phyloP scores from a whole-genome alignment of 257 asterid species.

The Fraxinus excelsior region DNA sequence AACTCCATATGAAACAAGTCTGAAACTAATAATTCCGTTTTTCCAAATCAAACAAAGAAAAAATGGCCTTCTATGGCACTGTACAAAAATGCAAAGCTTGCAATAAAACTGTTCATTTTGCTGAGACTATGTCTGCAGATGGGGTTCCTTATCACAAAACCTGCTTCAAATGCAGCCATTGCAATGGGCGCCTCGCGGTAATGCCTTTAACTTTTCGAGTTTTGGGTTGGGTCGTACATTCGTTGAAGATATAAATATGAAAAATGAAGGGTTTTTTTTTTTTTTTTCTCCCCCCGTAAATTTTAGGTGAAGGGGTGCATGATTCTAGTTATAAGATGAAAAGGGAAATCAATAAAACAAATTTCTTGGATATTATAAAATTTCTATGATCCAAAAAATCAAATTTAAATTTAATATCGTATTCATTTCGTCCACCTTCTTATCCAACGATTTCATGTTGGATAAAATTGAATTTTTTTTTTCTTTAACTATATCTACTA shows the following conservation, averaged over 20 bases:
- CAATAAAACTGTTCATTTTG: slow-evolving; percentile 61
- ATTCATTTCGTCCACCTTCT: too few species aligned
- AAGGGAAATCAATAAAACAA: too few species aligned
- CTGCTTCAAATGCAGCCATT: slow-evolving; percentile 66
- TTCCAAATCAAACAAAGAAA: neutral
- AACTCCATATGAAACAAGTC: slow-evolving; percentile 2
- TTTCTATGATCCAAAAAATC: too few species aligned
- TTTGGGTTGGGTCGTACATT: neutral
- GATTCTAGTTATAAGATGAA: too few species aligned
- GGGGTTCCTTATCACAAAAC: slow-evolving; percentile 59
- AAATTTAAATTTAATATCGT: too few species aligned
- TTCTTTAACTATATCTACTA: neutral
- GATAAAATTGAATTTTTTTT: neutral
- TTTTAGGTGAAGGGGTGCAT: too few species aligned
- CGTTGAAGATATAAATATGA: too few species aligned
- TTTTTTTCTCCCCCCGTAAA: too few species aligned
- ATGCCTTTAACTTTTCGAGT: slow-evolving; percentile 11
- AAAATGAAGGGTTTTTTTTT: too few species aligned
- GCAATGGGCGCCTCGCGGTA: slow-evolving; percentile 60
- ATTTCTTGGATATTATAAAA: too few species aligned
- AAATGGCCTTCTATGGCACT: slow-evolving; percentile 34
- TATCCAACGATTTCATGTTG: too few species aligned
- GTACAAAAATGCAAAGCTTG: slow-evolving; percentile 62
- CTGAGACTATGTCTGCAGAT: slow-evolving; percentile 60
- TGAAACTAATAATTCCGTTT: neutral